Base-by-base conservation (phyloP, 116 monocot species). In the Phalaenopsis hybrid region DNA sequence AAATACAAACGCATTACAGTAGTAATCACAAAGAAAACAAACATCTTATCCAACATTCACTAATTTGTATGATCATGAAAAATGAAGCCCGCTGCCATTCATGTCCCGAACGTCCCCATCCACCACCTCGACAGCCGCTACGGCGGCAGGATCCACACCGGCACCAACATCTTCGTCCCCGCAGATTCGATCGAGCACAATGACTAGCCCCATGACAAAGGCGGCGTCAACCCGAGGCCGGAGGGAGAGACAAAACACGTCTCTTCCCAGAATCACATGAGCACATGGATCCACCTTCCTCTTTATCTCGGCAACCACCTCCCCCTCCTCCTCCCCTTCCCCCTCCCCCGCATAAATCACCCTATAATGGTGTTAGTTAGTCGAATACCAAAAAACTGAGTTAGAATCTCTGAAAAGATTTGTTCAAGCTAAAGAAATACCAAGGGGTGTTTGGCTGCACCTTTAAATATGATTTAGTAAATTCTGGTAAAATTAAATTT, bases 191-290 rank as follows among this genome's bases (percentile, higher is more conserved):
- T 98, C 95, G 23, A 98, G 92, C 48, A 90, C 92, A 44, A 98
- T 90, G 13, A 98, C 86, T 57, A 98, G 57, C 10, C 97, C 97
- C 95, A 98, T 98, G 70, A 88, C 87, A 55, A 98, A 93, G 21
- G 97, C 93, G 2, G 97, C 91, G 51, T 98, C 97, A 28, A 90
- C 89, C 2, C 85, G 78, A 0, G 93, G 93, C 41, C 51, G 17
- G 43, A 98, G 45, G 20, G 85, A 50, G 23, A 94, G 91, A 72
- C 85, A 83, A 84, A 98, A 98, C 49, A 98, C 97, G 65, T 97
- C 97, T 44, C 76, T 87, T 0, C 94, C 90, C 34, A 97, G 48
- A 72, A 92, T 81, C 23, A 98, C 86, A 16, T 87, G 70, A 0
- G 89, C 81, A 70, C 45, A 61, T 4, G 86, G 45, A 21, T 93